Conservation (phyloP, 2,329 filamentous ascomycete species). For the Epichloe uncinata region DNA sequence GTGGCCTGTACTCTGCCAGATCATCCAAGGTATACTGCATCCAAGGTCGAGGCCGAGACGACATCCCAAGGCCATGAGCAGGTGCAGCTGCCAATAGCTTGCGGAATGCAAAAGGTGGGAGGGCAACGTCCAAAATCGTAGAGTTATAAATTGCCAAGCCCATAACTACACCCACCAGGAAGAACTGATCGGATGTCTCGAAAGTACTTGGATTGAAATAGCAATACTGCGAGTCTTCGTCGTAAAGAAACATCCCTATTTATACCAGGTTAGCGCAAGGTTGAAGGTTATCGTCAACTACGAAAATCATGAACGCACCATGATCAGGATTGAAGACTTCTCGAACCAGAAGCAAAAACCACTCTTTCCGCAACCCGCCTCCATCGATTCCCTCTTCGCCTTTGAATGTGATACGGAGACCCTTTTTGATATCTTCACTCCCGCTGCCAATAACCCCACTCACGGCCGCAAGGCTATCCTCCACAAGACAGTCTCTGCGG, state of each 20-base stretch:
- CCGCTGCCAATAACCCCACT: conserved; percentile 73
- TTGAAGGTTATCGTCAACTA: background rate
- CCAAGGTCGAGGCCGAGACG: conserved; percentile 41
- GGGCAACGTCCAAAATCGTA: conserved; percentile 76
- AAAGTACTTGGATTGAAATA: conserved; percentile 90
- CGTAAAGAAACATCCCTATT: conserved; percentile 78
- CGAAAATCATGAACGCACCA: conserved; percentile 40
- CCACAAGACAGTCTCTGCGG: conserved; percentile 72
- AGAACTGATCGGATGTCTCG: conserved; percentile 85
- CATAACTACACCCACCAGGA: conserved; percentile 75
- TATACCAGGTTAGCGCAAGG: conserved; percentile 6
- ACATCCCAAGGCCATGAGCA: conserved; percentile 37
- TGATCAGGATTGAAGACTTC: conserved; percentile 88
- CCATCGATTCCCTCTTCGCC: conserved; percentile 89
- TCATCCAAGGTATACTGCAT: conserved; percentile 72
- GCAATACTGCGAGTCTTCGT: conserved; percentile 79
- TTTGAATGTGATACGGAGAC: conserved; percentile 68
- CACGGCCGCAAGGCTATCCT: conserved; percentile 74
- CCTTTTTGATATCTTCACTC: conserved; percentile 81
- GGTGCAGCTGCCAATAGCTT: conserved; percentile 72
- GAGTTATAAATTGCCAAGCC: conserved; percentile 92
- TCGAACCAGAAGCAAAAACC: conserved; percentile 77
- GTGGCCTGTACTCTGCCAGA: conserved; percentile 67
- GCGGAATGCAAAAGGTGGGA: conserved; percentile 81
- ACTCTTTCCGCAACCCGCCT: conserved; percentile 82